A percentile compares a stretch with the other conserved stretches of the same genome.
phyloP scores from a whole-genome alignment of 139 green algal genomes.

The Pseudopediastrum boryanum region DNA sequence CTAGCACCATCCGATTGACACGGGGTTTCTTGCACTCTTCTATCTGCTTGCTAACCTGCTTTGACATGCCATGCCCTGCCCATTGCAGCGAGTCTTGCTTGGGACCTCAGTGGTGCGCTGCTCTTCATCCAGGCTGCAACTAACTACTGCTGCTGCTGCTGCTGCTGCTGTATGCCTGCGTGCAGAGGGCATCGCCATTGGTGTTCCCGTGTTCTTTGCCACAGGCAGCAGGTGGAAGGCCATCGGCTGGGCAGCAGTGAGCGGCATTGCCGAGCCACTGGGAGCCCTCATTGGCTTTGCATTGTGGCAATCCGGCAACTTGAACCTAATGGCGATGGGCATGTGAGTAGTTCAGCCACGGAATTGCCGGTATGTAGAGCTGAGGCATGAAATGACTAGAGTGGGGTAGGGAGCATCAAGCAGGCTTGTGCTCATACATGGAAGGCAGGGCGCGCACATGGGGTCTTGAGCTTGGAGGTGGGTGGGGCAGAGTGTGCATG shows the following conservation, averaged over 20 bases:
- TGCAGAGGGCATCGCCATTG: constrained; percentile 71
- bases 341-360: constrained; percentile 2
- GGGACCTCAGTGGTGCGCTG: not conserved
- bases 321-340: constrained; percentile 10
- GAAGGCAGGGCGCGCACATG: too few relatives aligned
- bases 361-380: not conserved
- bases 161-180: not conserved
- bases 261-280: constrained; percentile 79
- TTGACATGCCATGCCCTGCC: too few relatives aligned
- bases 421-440: too few relatives aligned
- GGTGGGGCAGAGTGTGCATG: not conserved
- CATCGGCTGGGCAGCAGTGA: constrained; percentile 70
- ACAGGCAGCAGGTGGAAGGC: constrained; percentile 68
- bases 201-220: constrained; percentile 83
- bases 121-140: not conserved
- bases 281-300: constrained; percentile 66
- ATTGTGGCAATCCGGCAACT: constrained; percentile 16
- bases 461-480: too few relatives aligned
- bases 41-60: too few relatives aligned
- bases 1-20: too few relatives aligned
- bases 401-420: too few relatives aligned
- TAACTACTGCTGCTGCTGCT: not conserved
- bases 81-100: not conserved
- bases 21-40: too few relatives aligned
- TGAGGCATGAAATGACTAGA: too few relatives aligned